A percentile compares a stretch with the other conserved stretches of the same genome.
These are phyloP conservation scores for Monosporascus sp. DNA, from an alignment of 2,329 filamentous ascomycete genomes.

Conservation along the genomic window DNA sequence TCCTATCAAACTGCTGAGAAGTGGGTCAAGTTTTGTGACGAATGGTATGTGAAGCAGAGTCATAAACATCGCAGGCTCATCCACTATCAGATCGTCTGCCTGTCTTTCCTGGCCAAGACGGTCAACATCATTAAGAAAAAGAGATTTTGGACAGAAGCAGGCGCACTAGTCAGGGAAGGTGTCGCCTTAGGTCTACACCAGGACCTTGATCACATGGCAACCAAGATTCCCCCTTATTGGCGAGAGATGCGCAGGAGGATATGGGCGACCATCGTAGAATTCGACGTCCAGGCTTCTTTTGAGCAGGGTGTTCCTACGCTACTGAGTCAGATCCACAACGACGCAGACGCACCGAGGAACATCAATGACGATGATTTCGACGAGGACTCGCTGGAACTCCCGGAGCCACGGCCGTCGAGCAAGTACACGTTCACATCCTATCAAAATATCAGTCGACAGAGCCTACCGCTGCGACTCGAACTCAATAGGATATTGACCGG, in stretches of 20 bases:
- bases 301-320: conserved; percentile 56
- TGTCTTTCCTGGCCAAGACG: conserved; percentile 56
- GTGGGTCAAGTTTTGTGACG: conserved; percentile 52
- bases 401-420: conserved; percentile 43
- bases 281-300: conserved; percentile 57
- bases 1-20: conserved; percentile 49
- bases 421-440: conserved; percentile 57
- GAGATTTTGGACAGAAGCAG: conserved; percentile 55
- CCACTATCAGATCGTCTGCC: conserved; percentile 55
- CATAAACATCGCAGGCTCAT: conserved; percentile 57
- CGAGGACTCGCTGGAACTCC: conserved; percentile 45
- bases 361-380: conserved; percentile 54
- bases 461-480: conserved; percentile 51
- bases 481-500: conserved; percentile 52
- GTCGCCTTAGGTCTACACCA: conserved; percentile 55
- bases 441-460: conserved; percentile 52
- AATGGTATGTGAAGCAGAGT: conserved; percentile 51
- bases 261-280: conserved; percentile 58
- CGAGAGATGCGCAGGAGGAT: conserved; percentile 58
- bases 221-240: conserved; percentile 53
- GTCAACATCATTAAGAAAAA: conserved; percentile 62
- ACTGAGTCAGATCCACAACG: conserved; percentile 51
- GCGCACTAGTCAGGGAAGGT: conserved; percentile 51
- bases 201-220: conserved; percentile 50
- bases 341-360: conserved; percentile 51